Evolutionary conservation across 2,329 filamentous ascomycete genomes (phyloP).

Genomic region (Fusarium chuoi): DNA sequence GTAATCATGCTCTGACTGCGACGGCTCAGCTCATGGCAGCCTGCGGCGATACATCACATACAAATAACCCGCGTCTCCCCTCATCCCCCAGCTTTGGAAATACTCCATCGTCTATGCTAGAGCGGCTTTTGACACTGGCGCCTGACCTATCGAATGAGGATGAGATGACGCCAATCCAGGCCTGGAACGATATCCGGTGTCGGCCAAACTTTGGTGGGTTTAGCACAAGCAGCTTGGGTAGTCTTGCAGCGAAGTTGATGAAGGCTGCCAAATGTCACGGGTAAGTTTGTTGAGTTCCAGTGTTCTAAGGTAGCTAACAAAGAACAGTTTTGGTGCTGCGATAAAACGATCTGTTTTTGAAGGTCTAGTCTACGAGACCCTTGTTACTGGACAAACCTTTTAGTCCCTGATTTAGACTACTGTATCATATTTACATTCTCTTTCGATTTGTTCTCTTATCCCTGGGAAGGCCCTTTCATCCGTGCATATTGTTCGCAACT

Average conservation of each 20-base stretch:
- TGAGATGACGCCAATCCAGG: slow-evolving; percentile 22
- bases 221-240: background rate
- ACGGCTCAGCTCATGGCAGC: slow-evolving; percentile 15
- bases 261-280: slow-evolving; percentile 21
- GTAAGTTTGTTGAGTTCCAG: background rate
- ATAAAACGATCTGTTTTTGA: slow-evolving; percentile 23
- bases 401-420: background rate
- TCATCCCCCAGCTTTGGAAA: background rate
- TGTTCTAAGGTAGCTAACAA: fast-evolving
- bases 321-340: slow-evolving; percentile 14
- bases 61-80: background rate
- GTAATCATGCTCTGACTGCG: slow-evolving; percentile 11
- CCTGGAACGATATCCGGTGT: slow-evolving; percentile 14
- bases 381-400: background rate
- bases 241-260: background rate
- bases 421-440: background rate
- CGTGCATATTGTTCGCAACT: background rate
- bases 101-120: background rate
- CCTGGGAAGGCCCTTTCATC: background rate
- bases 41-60: background rate
- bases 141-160: slow-evolving; percentile 12
- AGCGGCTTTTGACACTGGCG: slow-evolving; percentile 10
- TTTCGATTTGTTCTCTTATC: background rate
- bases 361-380: slow-evolving; percentile 2
- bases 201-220: slow-evolving; percentile 13